Conservation (phyloP, 2,329 filamentous ascomycete species). For the Periglandula ipomoeae region DNA sequence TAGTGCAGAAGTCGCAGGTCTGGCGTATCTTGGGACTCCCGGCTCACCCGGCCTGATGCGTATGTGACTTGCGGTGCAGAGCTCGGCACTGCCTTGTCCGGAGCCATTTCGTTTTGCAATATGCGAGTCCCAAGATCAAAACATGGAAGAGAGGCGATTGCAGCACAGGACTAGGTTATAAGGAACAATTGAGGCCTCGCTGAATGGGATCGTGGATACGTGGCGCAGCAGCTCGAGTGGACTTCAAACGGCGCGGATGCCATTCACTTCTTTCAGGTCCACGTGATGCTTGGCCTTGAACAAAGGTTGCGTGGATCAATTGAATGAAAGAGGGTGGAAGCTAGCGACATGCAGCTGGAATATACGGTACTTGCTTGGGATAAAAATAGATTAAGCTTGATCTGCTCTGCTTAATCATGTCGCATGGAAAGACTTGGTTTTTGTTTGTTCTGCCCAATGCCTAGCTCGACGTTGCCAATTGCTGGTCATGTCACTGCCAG, state of each 20-base stretch:
- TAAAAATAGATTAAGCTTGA: no score
- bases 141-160: background rate
- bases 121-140: no score
- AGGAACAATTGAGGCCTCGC: background rate
- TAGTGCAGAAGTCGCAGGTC: slow-evolving; percentile 80
- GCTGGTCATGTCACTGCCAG: no score
- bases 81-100: slow-evolving; percentile 11
- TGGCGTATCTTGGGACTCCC: slow-evolving; percentile 28
- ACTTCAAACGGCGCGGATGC: background rate
- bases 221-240: background rate
- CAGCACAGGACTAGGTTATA: no score
- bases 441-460: background rate
- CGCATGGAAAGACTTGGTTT: no score
- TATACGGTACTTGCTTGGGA: no score
- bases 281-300: slow-evolving; percentile 3
- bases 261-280: background rate
- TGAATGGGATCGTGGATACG: background rate
- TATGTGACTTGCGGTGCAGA: slow-evolving; percentile 18
- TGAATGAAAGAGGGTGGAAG: no score
- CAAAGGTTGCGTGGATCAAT: background rate
- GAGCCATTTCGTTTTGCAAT: background rate
- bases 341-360: background rate
- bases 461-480: background rate
- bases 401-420: no score
- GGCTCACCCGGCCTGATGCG: slow-evolving; percentile 12